A percentile compares a stretch with the other conserved stretches of the same genome.
Evolutionary conservation across 2,329 filamentous ascomycete species (phyloP).

Genomic region (Paraphaeosphaeria sporulosa): DNA sequence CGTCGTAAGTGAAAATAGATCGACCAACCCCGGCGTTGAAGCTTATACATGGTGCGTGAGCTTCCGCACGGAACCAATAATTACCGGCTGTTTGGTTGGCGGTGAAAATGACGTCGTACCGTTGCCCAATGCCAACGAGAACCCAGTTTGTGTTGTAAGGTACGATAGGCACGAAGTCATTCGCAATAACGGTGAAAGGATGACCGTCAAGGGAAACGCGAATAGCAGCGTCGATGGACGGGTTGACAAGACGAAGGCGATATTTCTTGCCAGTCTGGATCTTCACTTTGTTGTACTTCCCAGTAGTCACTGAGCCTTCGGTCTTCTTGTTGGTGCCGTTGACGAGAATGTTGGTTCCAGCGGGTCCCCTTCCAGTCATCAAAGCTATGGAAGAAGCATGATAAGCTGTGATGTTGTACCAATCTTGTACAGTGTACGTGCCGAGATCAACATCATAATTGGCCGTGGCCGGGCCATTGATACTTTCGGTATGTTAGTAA

Average conservation of each 20-base stretch:
- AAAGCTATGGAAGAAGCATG: slow-evolving; percentile 29
- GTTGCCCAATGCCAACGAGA: slow-evolving; percentile 50
- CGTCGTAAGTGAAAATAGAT: slow-evolving; percentile 50
- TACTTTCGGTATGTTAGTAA: slow-evolving; percentile 11
- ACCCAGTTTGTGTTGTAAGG: slow-evolving; percentile 48
- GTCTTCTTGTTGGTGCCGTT: background rate
- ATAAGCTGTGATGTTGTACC: slow-evolving; percentile 54
- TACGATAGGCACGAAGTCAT: slow-evolving; percentile 38
- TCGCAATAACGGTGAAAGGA: slow-evolving; percentile 41
- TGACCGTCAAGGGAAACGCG: slow-evolving; percentile 42
- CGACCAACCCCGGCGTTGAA: slow-evolving; percentile 37
- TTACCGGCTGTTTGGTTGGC: slow-evolving; percentile 42
- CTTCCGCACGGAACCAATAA: slow-evolving; percentile 46
- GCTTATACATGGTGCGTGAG: slow-evolving; percentile 34
- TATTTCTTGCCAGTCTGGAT: slow-evolving; percentile 57
- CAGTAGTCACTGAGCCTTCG: background rate
- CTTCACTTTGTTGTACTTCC: slow-evolving; percentile 38
- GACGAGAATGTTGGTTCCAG: slow-evolving; percentile 46
- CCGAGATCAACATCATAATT: slow-evolving; percentile 43
- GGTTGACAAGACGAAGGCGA: slow-evolving; percentile 66
- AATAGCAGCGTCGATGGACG: slow-evolving; percentile 39
- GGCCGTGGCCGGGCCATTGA: slow-evolving; percentile 41
- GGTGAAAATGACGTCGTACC: slow-evolving; percentile 46
- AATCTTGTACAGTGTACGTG: slow-evolving; percentile 32
- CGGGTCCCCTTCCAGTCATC: too few species aligned